These are phyloP conservation scores for Cyberlindnera subsufficiens DNA, from an alignment of 805 yeast species.

Conservation along the genomic window DNA sequence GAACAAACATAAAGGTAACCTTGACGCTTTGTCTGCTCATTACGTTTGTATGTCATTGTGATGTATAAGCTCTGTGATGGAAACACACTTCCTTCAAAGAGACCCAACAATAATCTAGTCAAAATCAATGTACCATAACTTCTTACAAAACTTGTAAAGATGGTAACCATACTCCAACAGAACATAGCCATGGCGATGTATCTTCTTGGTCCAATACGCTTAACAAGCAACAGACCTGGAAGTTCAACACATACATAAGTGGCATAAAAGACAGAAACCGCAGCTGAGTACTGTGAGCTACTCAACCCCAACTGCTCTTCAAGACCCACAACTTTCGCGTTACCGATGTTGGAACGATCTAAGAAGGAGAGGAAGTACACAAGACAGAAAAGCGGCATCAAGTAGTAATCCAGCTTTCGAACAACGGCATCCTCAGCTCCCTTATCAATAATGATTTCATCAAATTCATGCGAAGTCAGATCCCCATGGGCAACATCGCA, in stretches of 20 bases:
- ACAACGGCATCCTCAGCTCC: too few relatives aligned
- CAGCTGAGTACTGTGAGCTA: slow-evolving; percentile 26
- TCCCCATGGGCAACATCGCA: too few relatives aligned
- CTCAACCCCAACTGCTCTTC: slow-evolving; percentile 24
- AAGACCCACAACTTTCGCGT: slow-evolving; percentile 38
- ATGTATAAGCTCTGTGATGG: slow-evolving; percentile 32
- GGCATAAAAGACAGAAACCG: slow-evolving; percentile 31
- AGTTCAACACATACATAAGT: slow-evolving; percentile 27
- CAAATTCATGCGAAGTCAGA: too few relatives aligned
- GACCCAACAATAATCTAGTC: slow-evolving; percentile 36
- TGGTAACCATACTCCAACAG: slow-evolving; percentile 23
- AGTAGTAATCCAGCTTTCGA: slow-evolving; percentile 24
- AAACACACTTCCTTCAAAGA: slow-evolving; percentile 37
- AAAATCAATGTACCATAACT: slow-evolving; percentile 31
- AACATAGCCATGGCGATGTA: neutral
- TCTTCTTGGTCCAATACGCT: slow-evolving; percentile 3
- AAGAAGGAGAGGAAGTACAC: slow-evolving; percentile 30
- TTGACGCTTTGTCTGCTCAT: slow-evolving; percentile 32
- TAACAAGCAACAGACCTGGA: slow-evolving; percentile 3
- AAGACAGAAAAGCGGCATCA: slow-evolving; percentile 27
- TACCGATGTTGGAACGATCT: slow-evolving; percentile 24
- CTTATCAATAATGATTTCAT: too few relatives aligned
- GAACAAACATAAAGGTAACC: slow-evolving; percentile 37
- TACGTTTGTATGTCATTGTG: slow-evolving; percentile 30
- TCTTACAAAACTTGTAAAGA: slow-evolving; percentile 27